These are phyloP conservation scores for Quillaja saponaria DNA, from an alignment of 306 rosid species.

Conservation along the genomic window DNA sequence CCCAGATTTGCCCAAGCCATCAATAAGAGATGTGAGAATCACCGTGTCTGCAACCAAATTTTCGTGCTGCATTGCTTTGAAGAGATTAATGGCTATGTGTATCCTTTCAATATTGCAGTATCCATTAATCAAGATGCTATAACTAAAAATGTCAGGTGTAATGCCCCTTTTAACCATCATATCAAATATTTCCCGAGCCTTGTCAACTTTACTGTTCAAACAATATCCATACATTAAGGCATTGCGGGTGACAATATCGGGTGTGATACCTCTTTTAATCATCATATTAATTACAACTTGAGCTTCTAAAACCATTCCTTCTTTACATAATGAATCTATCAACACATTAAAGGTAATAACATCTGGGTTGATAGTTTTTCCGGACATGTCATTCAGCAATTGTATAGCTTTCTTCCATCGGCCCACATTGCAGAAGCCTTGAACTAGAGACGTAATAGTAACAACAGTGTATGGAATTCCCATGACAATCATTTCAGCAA, in stretches of 20 bases:
- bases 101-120: neutral
- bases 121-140: slow-evolving; percentile 18
- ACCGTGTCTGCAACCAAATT: slow-evolving; percentile 20
- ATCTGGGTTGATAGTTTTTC: neutral
- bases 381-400: slow-evolving; percentile 22
- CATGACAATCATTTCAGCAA: slow-evolving; percentile 7
- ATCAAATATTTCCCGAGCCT: slow-evolving; percentile 14
- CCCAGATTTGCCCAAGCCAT: slow-evolving; percentile 24
- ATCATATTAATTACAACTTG: neutral
- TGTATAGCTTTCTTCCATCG: slow-evolving; percentile 16
- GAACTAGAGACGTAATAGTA: neutral
- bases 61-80: slow-evolving; percentile 13
- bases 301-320: neutral
- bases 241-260: slow-evolving; percentile 2
- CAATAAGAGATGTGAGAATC: slow-evolving; percentile 22
- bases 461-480: slow-evolving; percentile 13
- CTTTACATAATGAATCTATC: slow-evolving; percentile 11
- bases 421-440: slow-evolving; percentile 14
- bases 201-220: slow-evolving; percentile 1
- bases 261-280: neutral
- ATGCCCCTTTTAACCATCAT: neutral
- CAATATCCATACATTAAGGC: slow-evolving; percentile 19
- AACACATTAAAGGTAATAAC: slow-evolving; percentile 4
- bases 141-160: slow-evolving; percentile 22
- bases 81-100: slow-evolving; percentile 19